Percentiles rank a stretch among this genome's conserved stretches.
Evolutionary conservation across 1,284 basidiomycete species (phyloP).

Genomic region (Puccinia novopanici): DNA sequence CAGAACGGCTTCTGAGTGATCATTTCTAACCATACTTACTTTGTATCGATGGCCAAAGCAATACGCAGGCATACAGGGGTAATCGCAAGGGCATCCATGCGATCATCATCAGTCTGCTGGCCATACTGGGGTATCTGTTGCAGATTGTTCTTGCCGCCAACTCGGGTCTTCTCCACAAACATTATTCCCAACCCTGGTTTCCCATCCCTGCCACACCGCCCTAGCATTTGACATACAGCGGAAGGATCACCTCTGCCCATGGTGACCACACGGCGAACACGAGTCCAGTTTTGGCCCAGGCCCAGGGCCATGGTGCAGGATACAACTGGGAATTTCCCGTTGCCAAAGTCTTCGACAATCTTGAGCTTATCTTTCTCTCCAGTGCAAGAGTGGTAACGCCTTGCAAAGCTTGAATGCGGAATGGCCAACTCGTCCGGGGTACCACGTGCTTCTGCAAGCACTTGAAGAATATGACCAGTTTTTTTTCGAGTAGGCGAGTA

Average conservation of each 20-base stretch:
- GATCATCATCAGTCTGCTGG: not conserved
- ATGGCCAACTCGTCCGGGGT: not conserved
- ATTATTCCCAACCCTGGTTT: not conserved
- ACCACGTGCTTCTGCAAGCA: constrained; percentile 3
- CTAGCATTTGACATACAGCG: constrained; percentile 3
- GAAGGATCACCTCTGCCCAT: constrained; percentile 17
- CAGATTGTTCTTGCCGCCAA: not conserved
- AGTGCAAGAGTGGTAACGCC: constrained; percentile 19
- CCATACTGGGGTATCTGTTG: not conserved
- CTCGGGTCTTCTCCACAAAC: not conserved
- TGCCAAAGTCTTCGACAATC: not conserved
- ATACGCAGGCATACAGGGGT: not conserved
- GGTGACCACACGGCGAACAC: constrained; percentile 3
- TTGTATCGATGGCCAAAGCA: not conserved
- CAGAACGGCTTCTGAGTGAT: too few species aligned
- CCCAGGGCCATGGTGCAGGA: constrained; percentile 28
- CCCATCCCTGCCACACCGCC: not conserved
- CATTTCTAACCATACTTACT: too few species aligned
- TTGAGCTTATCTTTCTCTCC: constrained; percentile 10
- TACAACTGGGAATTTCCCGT: not conserved
- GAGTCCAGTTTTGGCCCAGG: constrained; percentile 39
- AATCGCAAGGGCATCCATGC: too few species aligned
- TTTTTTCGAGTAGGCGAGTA: not conserved
- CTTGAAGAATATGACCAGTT: not conserved
- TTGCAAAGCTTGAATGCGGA: not conserved